A percentile compares a stretch with the other conserved stretches of the same genome.
Evolutionary conservation across 129 eudicot species (phyloP).

Genomic region (Ambrosia artemisiifolia): DNA sequence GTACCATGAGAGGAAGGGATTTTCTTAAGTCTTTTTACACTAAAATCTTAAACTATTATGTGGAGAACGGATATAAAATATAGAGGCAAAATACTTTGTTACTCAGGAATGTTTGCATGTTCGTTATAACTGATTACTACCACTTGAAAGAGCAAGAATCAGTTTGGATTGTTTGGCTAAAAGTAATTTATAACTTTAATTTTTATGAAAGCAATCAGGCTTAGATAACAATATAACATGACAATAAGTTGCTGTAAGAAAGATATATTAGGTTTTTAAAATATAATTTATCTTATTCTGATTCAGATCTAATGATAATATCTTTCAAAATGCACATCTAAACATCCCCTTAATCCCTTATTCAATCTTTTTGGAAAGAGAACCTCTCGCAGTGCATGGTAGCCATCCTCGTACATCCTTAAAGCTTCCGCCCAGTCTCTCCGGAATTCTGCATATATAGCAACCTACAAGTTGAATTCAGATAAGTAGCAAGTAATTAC

Average conservation of each 20-base stretch:
- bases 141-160: not conserved
- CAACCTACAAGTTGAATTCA: conserved; percentile 70
- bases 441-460: conserved; percentile 94
- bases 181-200: not conserved
- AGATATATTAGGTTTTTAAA: not conserved
- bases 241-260: not conserved
- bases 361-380: not conserved
- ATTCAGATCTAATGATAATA: not conserved
- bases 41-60: not conserved
- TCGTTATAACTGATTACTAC: not conserved
- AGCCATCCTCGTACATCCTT: conserved; percentile 86
- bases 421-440: conserved; percentile 96
- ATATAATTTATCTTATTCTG: not conserved
- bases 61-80: not conserved
- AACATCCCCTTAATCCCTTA: not conserved
- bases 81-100: not conserved
- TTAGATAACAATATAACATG: not conserved
- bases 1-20: not conserved
- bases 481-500: conserved; percentile 14
- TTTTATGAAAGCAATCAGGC: not conserved
- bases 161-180: not conserved
- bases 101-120: not conserved
- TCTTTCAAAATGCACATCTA: not conserved
- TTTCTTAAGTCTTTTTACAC: not conserved
- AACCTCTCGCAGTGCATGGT: conserved; percentile 93